Percentiles rank a stretch among this genome's conserved stretches.
Conservation (phyloP, 768 basidiomycete species). For the Infundibulicybe gibba region DNA sequence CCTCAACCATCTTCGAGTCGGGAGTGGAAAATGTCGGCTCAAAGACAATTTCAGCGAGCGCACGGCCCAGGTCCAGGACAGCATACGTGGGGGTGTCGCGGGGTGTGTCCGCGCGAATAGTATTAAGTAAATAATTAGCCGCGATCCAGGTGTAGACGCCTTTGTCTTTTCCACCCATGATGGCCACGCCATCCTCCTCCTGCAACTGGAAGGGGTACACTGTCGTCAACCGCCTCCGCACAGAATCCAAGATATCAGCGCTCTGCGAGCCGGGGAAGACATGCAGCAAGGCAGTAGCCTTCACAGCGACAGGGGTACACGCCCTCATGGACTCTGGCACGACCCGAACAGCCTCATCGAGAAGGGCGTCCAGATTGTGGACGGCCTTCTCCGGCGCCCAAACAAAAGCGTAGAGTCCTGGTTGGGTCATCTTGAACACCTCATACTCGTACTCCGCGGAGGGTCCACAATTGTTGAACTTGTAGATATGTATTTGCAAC, state of each 20-base stretch:
- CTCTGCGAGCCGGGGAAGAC: slow-evolving; percentile 62
- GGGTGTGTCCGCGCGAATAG: slow-evolving; percentile 56
- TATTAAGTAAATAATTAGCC: slow-evolving; percentile 85
- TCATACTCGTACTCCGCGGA: slow-evolving; percentile 89
- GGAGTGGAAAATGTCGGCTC: slow-evolving; percentile 70
- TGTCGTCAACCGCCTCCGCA: slow-evolving; percentile 51
- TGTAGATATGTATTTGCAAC: slow-evolving; percentile 97
- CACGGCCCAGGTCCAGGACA: slow-evolving; percentile 94
- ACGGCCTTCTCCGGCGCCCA: slow-evolving; percentile 69
- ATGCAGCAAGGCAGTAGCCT: slow-evolving; percentile 87
- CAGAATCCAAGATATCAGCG: slow-evolving; percentile 70
- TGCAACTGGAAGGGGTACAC: slow-evolving; percentile 64
- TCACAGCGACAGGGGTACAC: slow-evolving; percentile 89
- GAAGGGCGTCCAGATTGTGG: slow-evolving; percentile 67
- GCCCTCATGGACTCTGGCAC: slow-evolving; percentile 65
- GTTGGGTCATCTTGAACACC: slow-evolving; percentile 78
- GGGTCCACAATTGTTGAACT: slow-evolving; percentile 86
- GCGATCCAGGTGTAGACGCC: slow-evolving; percentile 99
- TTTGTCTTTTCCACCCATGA: slow-evolving; percentile 96
- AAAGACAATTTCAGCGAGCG: slow-evolving; percentile 97
- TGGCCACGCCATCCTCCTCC: slow-evolving; percentile 61
- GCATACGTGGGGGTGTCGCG: slow-evolving; percentile 61
- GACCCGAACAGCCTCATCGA: slow-evolving; percentile 75
- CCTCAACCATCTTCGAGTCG: slow-evolving; percentile 51
- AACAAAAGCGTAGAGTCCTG: slow-evolving; percentile 70